Conservation (phyloP, 305 asterid species). For the Vinca major region DNA sequence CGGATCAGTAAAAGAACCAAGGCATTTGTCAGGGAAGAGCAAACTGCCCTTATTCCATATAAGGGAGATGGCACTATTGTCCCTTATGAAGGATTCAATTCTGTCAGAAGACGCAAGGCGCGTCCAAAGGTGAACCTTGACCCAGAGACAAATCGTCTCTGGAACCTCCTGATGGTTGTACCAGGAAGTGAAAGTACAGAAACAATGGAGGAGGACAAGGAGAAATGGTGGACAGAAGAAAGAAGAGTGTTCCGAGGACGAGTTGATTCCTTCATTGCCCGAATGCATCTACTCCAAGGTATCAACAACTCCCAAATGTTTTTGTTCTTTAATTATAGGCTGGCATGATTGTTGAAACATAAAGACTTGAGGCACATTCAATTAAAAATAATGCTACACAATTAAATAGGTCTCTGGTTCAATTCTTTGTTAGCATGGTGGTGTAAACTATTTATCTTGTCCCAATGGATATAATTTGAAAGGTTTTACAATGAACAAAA, state of each 20-base stretch:
- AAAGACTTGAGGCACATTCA: not conserved
- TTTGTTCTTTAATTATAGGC: conserved; percentile 12
- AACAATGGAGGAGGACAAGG: conserved; percentile 38
- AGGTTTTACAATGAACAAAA: not conserved
- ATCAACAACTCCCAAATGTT: conserved; percentile 12
- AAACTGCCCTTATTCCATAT: conserved; percentile 65
- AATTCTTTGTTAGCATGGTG: not conserved
- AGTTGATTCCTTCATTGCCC: conserved; percentile 79
- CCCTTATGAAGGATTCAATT: conserved; percentile 43
- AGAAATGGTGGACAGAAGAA: conserved; percentile 87
- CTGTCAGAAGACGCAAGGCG: conserved; percentile 41
- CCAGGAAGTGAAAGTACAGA: conserved; percentile 54
- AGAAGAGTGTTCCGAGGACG: conserved; percentile 68
- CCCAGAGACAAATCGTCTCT: conserved; percentile 69
- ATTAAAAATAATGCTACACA: not conserved
- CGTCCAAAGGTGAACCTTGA: conserved; percentile 95
- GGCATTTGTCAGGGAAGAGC: conserved; percentile 24
- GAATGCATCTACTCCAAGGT: conserved; percentile 99
- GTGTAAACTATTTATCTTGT: not conserved
- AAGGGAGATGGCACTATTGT: conserved; percentile 51
- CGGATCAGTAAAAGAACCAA: conserved; percentile 29
- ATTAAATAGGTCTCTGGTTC: not conserved
- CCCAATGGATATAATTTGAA: not conserved
- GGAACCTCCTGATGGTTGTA: conserved; percentile 85
- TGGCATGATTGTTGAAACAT: not conserved